Conservation (phyloP, 2,329 filamentous ascomycete species). For the Xylaria digitata region DNA sequence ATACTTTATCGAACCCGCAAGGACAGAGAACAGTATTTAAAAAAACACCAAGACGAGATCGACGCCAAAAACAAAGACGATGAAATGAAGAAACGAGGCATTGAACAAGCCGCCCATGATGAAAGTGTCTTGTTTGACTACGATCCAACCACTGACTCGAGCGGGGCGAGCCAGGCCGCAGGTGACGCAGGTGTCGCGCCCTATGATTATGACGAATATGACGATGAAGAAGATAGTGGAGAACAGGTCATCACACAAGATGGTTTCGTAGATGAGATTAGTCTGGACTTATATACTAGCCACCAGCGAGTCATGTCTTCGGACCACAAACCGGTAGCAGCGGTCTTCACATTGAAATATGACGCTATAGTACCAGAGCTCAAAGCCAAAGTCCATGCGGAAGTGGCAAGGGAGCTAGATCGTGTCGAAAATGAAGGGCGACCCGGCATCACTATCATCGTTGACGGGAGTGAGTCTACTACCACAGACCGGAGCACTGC, state of each 20-base stretch:
- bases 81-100: conserved; percentile 83
- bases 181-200: conserved; percentile 53
- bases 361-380: conserved; percentile 87
- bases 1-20: conserved; percentile 85
- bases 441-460: conserved; percentile 83
- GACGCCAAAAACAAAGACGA: conserved; percentile 78
- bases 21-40: conserved; percentile 75
- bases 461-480: conserved; percentile 68
- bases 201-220: conserved; percentile 71
- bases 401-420: conserved; percentile 89
- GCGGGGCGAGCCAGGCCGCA: conserved; percentile 56
- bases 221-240: conserved; percentile 58
- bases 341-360: conserved; percentile 85
- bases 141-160: conserved; percentile 79
- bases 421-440: conserved; percentile 91
- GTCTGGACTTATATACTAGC: conserved; percentile 78
- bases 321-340: conserved; percentile 92
- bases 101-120: conserved; percentile 78
- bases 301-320: conserved; percentile 92
- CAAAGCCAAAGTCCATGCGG: conserved; percentile 84
- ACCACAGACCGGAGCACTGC: conserved; percentile 53
- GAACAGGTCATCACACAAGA: conserved; percentile 68
- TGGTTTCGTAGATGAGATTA: conserved; percentile 65
- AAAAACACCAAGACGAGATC: conserved; percentile 69
- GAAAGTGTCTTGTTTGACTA: conserved; percentile 91